Percentiles rank a stretch among this genome's conserved stretches.
These are phyloP conservation scores for Boletus rufocinnamomeus DNA, from an alignment of 768 basidiomycete species.

Conservation along the genomic window DNA sequence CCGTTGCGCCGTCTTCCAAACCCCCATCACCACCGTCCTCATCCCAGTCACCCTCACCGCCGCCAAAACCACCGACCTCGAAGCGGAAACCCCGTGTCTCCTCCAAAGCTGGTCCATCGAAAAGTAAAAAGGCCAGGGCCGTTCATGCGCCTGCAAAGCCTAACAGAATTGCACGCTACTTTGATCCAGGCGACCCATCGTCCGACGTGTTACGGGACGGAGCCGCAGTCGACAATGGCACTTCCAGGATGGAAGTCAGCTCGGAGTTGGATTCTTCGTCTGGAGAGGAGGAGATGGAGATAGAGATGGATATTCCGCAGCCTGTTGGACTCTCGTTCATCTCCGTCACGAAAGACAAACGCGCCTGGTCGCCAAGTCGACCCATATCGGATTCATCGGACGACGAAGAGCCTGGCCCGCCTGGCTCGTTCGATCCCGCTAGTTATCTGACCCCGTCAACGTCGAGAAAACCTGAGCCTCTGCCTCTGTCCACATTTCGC, in stretches of 20 bases:
- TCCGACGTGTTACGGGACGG: constrained; percentile 32
- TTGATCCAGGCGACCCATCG: constrained; percentile 34
- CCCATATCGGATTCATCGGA: constrained; percentile 51
- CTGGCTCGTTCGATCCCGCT: constrained; percentile 3
- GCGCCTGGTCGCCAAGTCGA: constrained; percentile 63
- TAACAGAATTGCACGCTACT: constrained; percentile 33
- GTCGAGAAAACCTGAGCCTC: constrained; percentile 18
- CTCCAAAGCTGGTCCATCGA: constrained; percentile 20
- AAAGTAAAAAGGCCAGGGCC: constrained; percentile 34
- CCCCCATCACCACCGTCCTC: constrained; percentile 10
- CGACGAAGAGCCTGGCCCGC: constrained; percentile 38
- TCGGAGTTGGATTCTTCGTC: constrained; percentile 34
- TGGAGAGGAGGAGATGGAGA: constrained; percentile 31
- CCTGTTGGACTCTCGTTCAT: constrained; percentile 15
- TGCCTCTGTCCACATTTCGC: constrained; percentile 50
- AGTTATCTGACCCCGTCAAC: neutral
- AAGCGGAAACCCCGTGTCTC: constrained; percentile 49
- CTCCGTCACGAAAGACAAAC: constrained; percentile 26
- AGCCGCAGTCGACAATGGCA: constrained; percentile 35
- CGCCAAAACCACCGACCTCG: constrained; percentile 25
- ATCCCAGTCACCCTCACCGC: constrained; percentile 10
- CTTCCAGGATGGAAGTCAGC: constrained; percentile 36
- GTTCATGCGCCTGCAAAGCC: constrained; percentile 29
- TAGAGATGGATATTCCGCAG: constrained; percentile 18
- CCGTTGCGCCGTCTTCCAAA: constrained; percentile 13